These are phyloP conservation scores for Arthrinium puccinioides DNA, from an alignment of 2,329 filamentous ascomycete species.

Conservation along the genomic window DNA sequence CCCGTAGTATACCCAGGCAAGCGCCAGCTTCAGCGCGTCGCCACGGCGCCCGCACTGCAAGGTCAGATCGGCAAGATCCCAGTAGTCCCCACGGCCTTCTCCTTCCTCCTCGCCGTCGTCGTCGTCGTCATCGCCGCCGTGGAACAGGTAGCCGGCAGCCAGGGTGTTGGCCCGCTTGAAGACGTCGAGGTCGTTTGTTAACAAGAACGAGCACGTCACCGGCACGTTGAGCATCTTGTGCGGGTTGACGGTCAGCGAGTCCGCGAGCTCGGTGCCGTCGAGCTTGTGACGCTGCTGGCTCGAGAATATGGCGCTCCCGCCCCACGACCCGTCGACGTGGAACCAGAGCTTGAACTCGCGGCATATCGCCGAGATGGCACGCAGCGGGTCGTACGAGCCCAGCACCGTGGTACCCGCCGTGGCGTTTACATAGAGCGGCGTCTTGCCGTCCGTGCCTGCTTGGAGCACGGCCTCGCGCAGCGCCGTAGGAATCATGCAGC, in stretches of 20 bases:
- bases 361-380: conserved; percentile 63
- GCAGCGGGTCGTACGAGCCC: conserved; percentile 80
- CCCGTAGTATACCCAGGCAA: conserved; percentile 88
- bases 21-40: conserved; percentile 79
- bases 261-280: conserved; percentile 62
- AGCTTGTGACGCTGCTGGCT: conserved; percentile 57
- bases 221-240: conserved; percentile 97
- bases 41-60: conserved; percentile 86
- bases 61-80: conserved; percentile 87
- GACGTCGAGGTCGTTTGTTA: conserved; percentile 65
- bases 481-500: conserved; percentile 61
- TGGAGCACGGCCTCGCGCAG: conserved; percentile 56
- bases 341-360: conserved; percentile 72
- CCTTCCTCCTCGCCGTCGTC: no score
- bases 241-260: conserved; percentile 82
- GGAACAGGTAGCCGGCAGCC: conserved; percentile 79
- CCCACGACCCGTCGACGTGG: conserved; percentile 90
- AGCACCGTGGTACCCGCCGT: conserved; percentile 92
- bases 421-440: conserved; percentile 89
- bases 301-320: conserved; percentile 75
- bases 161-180: conserved; percentile 84
- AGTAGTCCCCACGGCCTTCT: conserved; percentile 64
- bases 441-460: conserved; percentile 61
- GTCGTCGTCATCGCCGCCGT: conserved; percentile 37
- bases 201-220: conserved; percentile 82